These are phyloP conservation scores for Coemansia sp. DNA, from an alignment of 192 early-diverging fungal species.

Conservation along the genomic window DNA sequence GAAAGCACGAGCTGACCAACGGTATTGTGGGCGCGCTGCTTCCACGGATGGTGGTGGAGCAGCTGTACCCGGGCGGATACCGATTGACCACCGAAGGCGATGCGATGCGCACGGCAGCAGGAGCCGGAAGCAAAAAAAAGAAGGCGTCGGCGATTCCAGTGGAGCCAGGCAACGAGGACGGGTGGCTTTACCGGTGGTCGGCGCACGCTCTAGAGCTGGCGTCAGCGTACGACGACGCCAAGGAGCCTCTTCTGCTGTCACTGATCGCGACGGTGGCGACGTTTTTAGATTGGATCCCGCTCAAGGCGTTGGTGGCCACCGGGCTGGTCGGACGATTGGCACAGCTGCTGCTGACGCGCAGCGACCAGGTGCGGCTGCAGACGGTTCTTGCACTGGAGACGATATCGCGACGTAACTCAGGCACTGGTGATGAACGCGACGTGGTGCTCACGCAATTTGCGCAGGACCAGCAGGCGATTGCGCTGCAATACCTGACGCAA, in stretches of 20 bases:
- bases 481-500: constrained; percentile 13
- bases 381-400: constrained; percentile 27
- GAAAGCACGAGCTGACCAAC: constrained; percentile 41
- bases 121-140: background rate
- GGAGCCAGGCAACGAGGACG: constrained; percentile 44
- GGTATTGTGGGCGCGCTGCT: constrained; percentile 43
- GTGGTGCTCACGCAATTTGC: constrained; percentile 33
- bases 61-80: constrained; percentile 42
- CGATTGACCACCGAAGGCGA: constrained; percentile 26
- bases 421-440: constrained; percentile 34
- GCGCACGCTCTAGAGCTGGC: constrained; percentile 11
- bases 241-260: constrained; percentile 10
- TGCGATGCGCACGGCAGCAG: background rate
- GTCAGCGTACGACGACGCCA: background rate
- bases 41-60: constrained; percentile 17
- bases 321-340: constrained; percentile 23
- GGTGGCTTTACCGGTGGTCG: constrained; percentile 41
- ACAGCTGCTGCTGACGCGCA: constrained; percentile 14
- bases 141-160: constrained; percentile 24
- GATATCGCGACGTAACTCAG: constrained; percentile 26
- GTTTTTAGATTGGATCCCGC: constrained; percentile 45
- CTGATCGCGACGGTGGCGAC: constrained; percentile 22
- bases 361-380: constrained; percentile 20
- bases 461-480: constrained; percentile 8
- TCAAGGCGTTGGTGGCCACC: constrained; percentile 27